Conservation (phyloP, 164 flowering plant genomes). For the Taxillus chinensis region DNA sequence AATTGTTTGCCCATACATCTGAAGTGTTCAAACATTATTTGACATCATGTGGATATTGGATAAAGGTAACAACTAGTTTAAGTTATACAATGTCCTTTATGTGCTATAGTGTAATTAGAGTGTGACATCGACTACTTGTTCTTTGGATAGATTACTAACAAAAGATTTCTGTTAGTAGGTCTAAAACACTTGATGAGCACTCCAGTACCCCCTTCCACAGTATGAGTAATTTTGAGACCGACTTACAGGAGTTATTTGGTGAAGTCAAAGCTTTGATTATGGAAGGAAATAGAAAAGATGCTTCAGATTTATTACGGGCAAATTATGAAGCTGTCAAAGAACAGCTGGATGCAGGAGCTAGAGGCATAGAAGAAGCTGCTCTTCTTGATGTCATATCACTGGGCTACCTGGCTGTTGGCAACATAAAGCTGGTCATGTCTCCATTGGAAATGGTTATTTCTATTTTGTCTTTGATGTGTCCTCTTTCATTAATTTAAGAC, state of each 20-base stretch:
- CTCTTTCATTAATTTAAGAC: background rate
- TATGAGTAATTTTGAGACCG: slow-evolving; percentile 40
- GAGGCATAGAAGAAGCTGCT: slow-evolving; percentile 80
- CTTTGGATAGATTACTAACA: slow-evolving; percentile 9
- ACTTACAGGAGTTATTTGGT: slow-evolving; percentile 58
- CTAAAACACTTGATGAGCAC: slow-evolving; percentile 20
- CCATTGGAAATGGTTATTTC: slow-evolving; percentile 47
- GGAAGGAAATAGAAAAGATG: slow-evolving; percentile 50
- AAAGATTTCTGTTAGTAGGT: slow-evolving; percentile 29
- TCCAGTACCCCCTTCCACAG: slow-evolving; percentile 20
- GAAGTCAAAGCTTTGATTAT: slow-evolving; percentile 61
- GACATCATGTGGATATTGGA: too few relatives aligned
- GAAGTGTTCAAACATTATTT: too few relatives aligned
- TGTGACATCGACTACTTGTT: background rate
- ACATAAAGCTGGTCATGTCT: slow-evolving; percentile 32
- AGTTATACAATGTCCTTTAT: too few relatives aligned
- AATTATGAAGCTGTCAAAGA: slow-evolving; percentile 71
- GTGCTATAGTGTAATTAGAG: background rate
- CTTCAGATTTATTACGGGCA: slow-evolving; percentile 61
- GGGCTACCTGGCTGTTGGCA: slow-evolving; percentile 63
- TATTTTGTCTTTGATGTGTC: background rate
- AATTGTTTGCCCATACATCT: too few relatives aligned
- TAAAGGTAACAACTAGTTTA: too few relatives aligned
- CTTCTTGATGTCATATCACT: slow-evolving; percentile 65
- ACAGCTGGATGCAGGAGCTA: slow-evolving; percentile 49